phyloP scores from a whole-genome alignment of 2,329 filamentous ascomycete genomes.

The Septoria linicola region DNA sequence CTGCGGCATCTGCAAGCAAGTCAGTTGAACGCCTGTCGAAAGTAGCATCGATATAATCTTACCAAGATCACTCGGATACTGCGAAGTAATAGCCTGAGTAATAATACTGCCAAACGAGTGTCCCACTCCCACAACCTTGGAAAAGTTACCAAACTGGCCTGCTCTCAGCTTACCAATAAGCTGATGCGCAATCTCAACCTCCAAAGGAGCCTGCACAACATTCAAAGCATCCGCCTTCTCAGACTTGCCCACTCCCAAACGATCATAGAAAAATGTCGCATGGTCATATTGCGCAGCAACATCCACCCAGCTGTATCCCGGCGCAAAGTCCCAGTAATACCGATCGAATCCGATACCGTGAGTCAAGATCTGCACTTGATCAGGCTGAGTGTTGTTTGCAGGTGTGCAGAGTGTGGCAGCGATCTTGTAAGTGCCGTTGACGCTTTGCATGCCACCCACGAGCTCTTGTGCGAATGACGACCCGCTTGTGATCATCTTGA shows the following conservation, averaged over 20 bases:
- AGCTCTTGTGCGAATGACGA: slow-evolving; percentile 11
- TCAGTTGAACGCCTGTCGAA: neutral
- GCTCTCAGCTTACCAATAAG: slow-evolving; percentile 36
- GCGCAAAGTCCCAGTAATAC: slow-evolving; percentile 39
- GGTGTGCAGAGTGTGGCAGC: slow-evolving; percentile 20
- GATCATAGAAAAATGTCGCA: slow-evolving; percentile 46
- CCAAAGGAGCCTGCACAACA: slow-evolving; percentile 40
- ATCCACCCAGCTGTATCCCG: slow-evolving; percentile 44
- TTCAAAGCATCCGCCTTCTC: slow-evolving; percentile 42
- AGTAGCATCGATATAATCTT: neutral
- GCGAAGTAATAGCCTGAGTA: slow-evolving; percentile 36
- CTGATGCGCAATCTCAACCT: slow-evolving; percentile 41
- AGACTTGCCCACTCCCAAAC: slow-evolving; percentile 42
- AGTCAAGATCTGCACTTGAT: slow-evolving; percentile 41
- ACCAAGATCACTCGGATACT: slow-evolving; percentile 31
- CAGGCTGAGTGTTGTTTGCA: slow-evolving; percentile 16
- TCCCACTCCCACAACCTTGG: slow-evolving; percentile 42
- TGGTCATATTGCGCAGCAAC: slow-evolving; percentile 42
- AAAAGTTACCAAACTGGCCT: slow-evolving; percentile 37
- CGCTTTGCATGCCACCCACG: slow-evolving; percentile 19
- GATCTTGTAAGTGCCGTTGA: slow-evolving; percentile 20
- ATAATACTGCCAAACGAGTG: slow-evolving; percentile 43
- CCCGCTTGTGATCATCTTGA: slow-evolving; percentile 14
- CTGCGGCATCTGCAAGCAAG: slow-evolving; percentile 36
- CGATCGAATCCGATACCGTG: slow-evolving; percentile 44